phyloP scores from a whole-genome alignment of 2,329 filamentous ascomycete species.

The Macrophomina pseudophaseolina region DNA sequence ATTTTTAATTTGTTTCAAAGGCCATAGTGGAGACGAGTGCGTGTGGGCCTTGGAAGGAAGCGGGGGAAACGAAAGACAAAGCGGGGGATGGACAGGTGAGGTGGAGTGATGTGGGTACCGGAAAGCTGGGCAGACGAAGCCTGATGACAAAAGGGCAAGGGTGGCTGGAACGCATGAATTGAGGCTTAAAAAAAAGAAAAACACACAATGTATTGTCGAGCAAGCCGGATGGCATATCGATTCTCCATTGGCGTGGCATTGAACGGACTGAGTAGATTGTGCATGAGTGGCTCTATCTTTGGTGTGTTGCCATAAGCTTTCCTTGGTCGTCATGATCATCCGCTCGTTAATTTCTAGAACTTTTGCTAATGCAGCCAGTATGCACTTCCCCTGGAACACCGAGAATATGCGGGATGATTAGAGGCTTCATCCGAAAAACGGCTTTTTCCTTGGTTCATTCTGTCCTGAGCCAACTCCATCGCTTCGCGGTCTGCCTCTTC shows the following conservation, averaged over 20 bases:
- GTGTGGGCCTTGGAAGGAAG: background rate
- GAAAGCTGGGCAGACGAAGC: background rate
- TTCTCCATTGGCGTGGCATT: too few species aligned
- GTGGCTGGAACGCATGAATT: background rate
- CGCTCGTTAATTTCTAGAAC: background rate
- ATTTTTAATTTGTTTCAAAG: too few species aligned
- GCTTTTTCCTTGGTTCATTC: conserved; percentile 10
- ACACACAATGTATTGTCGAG: too few species aligned
- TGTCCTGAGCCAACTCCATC: conserved; percentile 15
- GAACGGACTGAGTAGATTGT: too few species aligned
- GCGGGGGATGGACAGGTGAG: background rate
- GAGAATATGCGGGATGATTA: conserved; percentile 24
- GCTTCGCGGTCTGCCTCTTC: conserved; percentile 24
- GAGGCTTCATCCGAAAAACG: conserved; percentile 31
- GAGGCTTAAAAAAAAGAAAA: too few species aligned
- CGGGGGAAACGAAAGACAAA: background rate
- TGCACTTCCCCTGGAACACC: background rate
- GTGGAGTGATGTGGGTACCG: background rate
- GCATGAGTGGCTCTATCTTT: too few species aligned
- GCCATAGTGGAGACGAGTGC: background rate
- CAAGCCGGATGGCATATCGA: too few species aligned
- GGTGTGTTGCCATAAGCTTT: background rate
- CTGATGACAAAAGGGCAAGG: background rate
- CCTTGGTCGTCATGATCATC: too few species aligned
- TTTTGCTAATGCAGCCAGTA: background rate